Evolutionary conservation across 1,284 basidiomycete genomes (phyloP), one percentile per base, ranked within the genome.

Genomic region (Ustilago sp.): DNA sequence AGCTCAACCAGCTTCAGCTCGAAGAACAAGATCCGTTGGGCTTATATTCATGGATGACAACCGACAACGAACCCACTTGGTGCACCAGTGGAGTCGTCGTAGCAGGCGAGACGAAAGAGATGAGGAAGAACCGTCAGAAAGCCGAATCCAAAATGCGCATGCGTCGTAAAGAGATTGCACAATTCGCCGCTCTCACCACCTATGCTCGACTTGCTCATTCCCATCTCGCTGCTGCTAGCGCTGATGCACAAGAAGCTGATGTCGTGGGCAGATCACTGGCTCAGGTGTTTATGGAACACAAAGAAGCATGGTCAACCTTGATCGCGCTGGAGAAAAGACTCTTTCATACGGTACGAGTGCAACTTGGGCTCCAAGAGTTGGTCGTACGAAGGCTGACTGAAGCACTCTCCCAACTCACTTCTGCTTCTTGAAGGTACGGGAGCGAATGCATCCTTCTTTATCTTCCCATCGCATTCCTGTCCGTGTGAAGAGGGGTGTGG

Each of bases 81-180:
- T 48, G 38, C 2, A 41, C 43, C 17, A 28, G 11, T 9, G 51
- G 41, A n/a, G 17, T 53, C 8, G 52, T 64, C 6, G 28, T 63
- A 2, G 43, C 57, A 2, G 61, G 68, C 23, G 68, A 69, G 53
- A 69, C 68, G 2, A 63, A 60, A 23, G 68, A 69, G 58, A 64
- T 60, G 68, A 53, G 68, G 17, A 69, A 69, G 35, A 69, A 69
- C 51, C 61, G 68, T 8, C 68, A 69, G 19, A 64, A 69, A 15
- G 61, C 68, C 23, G 68, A 69, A 43, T 51, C 45, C 36, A 69
- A 69, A 53, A 69, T 69, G 68, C 61, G 68, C 3, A 69, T 69
- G 62, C 43, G 62, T 12, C 56, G 68, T 1, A 69, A 69, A 31
- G 68, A 64, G 35, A 59, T 63, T 23, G 52, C 61, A 0, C 68